Conservation (phyloP, 75 land plant species). For the Isoetes taiwanensis region DNA sequence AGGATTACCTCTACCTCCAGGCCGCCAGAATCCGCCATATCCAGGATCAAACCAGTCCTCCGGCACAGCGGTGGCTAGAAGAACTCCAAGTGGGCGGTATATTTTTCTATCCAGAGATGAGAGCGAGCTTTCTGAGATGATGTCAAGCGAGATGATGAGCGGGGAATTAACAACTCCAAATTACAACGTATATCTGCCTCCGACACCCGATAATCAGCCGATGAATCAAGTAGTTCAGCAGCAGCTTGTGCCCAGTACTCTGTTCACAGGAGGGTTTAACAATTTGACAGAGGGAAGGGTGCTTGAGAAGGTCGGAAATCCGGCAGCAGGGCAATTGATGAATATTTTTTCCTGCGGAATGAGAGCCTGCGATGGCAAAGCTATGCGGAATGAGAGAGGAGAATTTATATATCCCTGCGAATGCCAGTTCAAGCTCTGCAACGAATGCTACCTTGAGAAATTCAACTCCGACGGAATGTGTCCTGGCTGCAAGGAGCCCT, state of each 20-base stretch:
- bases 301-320: constrained; percentile 72
- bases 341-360: constrained; percentile 49
- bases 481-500: constrained; percentile 78
- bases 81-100: constrained; percentile 73
- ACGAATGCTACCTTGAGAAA: constrained; percentile 74
- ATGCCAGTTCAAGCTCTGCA: constrained; percentile 75
- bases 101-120: constrained; percentile 60
- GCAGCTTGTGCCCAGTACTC: constrained; percentile 71
- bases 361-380: constrained; percentile 72
- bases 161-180: too few species aligned
- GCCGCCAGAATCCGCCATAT: too few species aligned
- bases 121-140: constrained; percentile 40
- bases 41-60: too few species aligned
- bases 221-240: too few species aligned
- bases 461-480: constrained; percentile 36
- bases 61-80: too few species aligned
- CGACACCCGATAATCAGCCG: constrained; percentile 78
- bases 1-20: too few species aligned
- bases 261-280: constrained; percentile 87
- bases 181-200: constrained; percentile 79
- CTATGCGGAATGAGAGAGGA: constrained; percentile 67
- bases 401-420: constrained; percentile 57
- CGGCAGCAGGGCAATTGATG: constrained; percentile 41
- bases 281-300: constrained; percentile 65
- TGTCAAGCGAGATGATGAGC: constrained; percentile 39